phyloP scores from a whole-genome alignment of 257 asterid species.

The Gentiana macrophylla region DNA sequence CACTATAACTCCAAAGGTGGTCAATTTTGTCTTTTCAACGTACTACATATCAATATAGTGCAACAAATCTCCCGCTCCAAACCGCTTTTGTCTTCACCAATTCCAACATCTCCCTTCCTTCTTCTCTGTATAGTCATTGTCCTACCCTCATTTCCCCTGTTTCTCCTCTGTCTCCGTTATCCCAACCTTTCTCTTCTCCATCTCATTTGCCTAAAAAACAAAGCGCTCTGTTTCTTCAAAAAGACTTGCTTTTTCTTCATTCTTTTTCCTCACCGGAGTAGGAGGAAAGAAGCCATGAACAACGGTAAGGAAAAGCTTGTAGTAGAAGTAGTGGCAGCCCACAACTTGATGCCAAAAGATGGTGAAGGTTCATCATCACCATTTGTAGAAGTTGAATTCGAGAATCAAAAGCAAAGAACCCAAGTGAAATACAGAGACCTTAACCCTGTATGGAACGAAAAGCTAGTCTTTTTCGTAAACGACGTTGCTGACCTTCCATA shows the following conservation, averaged over 20 bases:
- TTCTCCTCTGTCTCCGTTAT: neutral
- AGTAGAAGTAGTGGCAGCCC: conserved; percentile 86
- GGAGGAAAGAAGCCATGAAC: conserved; percentile 24
- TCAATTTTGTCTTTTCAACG: too few relatives aligned
- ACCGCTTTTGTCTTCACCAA: neutral
- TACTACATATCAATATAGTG: too few relatives aligned
- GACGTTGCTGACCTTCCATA: conserved; percentile 77
- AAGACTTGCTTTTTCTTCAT: too few relatives aligned
- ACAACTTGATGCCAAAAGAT: conserved; percentile 90
- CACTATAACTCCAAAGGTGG: too few relatives aligned
- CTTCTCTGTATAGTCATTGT: conserved; percentile 6
- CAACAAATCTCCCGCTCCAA: too few relatives aligned
- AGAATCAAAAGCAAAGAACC: conserved; percentile 45
- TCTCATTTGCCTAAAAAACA: neutral
- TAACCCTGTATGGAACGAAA: conserved; percentile 82
- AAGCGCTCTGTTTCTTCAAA: too few relatives aligned
- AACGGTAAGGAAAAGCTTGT: conserved; percentile 63
- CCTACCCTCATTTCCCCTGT: conserved; percentile 3
- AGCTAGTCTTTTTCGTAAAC: conserved; percentile 59
- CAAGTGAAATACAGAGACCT: conserved; percentile 66
- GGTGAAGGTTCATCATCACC: conserved; percentile 93
- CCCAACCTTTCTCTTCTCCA: neutral
- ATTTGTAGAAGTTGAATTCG: conserved; percentile 80
- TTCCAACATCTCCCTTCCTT: conserved; percentile 1
- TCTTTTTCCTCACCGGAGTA: neutral